phyloP scores from a whole-genome alignment of 1,139 yeast genomes.

The Geotrichum reessii region DNA sequence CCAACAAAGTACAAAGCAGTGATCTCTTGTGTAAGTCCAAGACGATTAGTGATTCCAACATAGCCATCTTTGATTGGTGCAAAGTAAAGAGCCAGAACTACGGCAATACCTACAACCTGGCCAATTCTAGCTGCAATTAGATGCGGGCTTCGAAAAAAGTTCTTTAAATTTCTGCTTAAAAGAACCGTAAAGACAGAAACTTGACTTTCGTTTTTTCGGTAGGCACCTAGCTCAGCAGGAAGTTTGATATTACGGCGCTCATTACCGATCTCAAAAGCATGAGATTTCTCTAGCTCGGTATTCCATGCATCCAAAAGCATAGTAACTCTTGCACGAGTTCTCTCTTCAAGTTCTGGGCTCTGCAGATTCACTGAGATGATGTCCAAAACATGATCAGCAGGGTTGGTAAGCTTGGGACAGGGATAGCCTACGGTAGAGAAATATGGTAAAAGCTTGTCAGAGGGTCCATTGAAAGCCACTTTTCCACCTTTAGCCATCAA shows the following conservation, averaged over 20 bases:
- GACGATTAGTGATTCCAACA: slow-evolving; percentile 57
- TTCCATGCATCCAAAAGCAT: slow-evolving; percentile 31
- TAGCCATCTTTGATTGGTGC: slow-evolving; percentile 59
- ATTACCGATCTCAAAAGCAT: background rate
- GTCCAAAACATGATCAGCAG: slow-evolving; percentile 72
- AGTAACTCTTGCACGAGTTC: slow-evolving; percentile 35
- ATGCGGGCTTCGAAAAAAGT: slow-evolving; percentile 56
- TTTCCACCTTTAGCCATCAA: slow-evolving; percentile 68
- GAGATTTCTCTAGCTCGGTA: background rate
- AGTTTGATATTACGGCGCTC: background rate
- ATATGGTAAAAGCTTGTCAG: slow-evolving; percentile 40
- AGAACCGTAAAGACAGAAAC: slow-evolving; percentile 41
- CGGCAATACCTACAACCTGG: slow-evolving; percentile 60
- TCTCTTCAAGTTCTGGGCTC: slow-evolving; percentile 36
- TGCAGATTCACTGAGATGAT: slow-evolving; percentile 49
- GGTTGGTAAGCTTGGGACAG: slow-evolving; percentile 56
- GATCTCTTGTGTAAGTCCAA: slow-evolving; percentile 73
- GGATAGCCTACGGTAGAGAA: slow-evolving; percentile 47
- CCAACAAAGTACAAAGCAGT: slow-evolving; percentile 73
- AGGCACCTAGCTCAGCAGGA: slow-evolving; percentile 21
- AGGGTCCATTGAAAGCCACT: slow-evolving; percentile 53
- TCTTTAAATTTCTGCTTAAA: slow-evolving; percentile 44
- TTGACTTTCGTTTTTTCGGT: slow-evolving; percentile 32
- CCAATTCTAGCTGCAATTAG: slow-evolving; percentile 60
- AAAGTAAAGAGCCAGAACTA: slow-evolving; percentile 62